These are phyloP conservation scores for Xanthoconium purpureum DNA, from an alignment of 768 basidiomycete species.

Conservation along the genomic window DNA sequence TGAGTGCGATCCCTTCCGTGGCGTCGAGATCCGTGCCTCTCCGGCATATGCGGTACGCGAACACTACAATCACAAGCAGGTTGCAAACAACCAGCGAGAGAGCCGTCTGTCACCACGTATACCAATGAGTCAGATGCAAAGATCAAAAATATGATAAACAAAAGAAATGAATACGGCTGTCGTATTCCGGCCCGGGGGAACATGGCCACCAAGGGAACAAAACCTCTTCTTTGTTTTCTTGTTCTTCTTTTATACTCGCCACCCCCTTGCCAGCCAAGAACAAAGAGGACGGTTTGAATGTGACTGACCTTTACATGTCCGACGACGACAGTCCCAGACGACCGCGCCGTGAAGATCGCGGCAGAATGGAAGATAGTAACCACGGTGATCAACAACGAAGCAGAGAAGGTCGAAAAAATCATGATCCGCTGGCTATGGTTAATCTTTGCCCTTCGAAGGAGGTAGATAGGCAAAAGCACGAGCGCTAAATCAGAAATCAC, in stretches of 20 bases:
- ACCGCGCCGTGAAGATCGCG: background rate
- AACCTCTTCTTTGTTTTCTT: background rate
- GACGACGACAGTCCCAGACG: slow-evolving; percentile 12
- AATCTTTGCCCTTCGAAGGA: slow-evolving; percentile 7
- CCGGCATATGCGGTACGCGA: slow-evolving; percentile 14
- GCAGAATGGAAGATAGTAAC: slow-evolving; percentile 19
- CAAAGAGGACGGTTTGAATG: background rate
- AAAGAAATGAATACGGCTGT: too few species aligned
- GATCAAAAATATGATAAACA: too few species aligned
- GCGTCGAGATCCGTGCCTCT: slow-evolving; percentile 7
- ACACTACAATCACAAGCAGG: slow-evolving; percentile 24
- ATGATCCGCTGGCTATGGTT: slow-evolving; percentile 14
- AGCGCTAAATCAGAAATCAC: slow-evolving; percentile 17
- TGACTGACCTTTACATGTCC: slow-evolving; percentile 23
- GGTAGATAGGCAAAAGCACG: slow-evolving; percentile 16
- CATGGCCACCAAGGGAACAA: background rate
- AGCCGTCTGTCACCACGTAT: slow-evolving; percentile 13
- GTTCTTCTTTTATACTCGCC: background rate
- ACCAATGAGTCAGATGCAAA: background rate
- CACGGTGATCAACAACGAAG: slow-evolving; percentile 16
- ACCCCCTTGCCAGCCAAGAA: background rate
- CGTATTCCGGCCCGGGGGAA: too few species aligned
- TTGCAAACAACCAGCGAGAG: slow-evolving; percentile 26
- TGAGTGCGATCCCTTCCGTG: slow-evolving; percentile 4
- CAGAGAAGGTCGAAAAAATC: slow-evolving; percentile 19